A percentile compares a stretch with the other conserved stretches of the same genome.
Evolutionary conservation across 768 basidiomycete genomes (phyloP).

Genomic region (Sarcodon sp.): DNA sequence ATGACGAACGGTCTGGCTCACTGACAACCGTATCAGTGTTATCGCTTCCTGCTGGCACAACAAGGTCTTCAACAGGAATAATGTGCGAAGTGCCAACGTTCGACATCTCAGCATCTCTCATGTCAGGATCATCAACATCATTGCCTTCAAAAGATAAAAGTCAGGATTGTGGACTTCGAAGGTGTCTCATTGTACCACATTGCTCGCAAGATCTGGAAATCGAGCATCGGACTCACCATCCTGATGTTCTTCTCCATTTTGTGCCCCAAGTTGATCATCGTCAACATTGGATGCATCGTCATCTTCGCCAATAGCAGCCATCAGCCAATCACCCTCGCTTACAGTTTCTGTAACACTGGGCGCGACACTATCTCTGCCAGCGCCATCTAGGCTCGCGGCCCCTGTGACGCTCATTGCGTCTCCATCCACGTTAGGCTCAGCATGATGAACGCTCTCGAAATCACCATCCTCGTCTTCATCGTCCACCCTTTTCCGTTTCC

Average conservation of each 20-base stretch:
- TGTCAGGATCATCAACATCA: conserved; percentile 26
- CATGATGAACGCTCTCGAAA: conserved; percentile 40
- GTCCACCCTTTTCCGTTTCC: conserved; percentile 82
- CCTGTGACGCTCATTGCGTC: conserved; percentile 37
- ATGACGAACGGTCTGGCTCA: not conserved
- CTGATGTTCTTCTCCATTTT: conserved; percentile 15
- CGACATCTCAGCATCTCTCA: conserved; percentile 10
- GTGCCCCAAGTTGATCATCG: conserved; percentile 11
- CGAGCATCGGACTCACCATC: conserved; percentile 19
- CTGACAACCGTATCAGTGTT: conserved; percentile 2
- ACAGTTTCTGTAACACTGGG: conserved; percentile 49
- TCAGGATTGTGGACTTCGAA: conserved; percentile 43
- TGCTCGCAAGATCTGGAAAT: conserved; percentile 10
- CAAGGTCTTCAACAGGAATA: not conserved
- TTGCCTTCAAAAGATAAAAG: conserved; percentile 33
- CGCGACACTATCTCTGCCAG: conserved; percentile 47
- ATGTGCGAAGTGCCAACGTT: conserved; percentile 8
- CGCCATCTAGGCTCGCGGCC: conserved; percentile 25
- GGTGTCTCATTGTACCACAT: conserved; percentile 15
- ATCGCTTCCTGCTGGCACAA: conserved; percentile 2
- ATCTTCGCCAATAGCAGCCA: conserved; percentile 76
- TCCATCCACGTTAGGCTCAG: conserved; percentile 35
- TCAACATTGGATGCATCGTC: conserved; percentile 34
- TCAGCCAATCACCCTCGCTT: conserved; percentile 79
- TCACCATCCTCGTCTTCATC: conserved; percentile 64